Evolutionary conservation across 148 eudicot genomes (phyloP).

Genomic region (Fallopia convolvulus): DNA sequence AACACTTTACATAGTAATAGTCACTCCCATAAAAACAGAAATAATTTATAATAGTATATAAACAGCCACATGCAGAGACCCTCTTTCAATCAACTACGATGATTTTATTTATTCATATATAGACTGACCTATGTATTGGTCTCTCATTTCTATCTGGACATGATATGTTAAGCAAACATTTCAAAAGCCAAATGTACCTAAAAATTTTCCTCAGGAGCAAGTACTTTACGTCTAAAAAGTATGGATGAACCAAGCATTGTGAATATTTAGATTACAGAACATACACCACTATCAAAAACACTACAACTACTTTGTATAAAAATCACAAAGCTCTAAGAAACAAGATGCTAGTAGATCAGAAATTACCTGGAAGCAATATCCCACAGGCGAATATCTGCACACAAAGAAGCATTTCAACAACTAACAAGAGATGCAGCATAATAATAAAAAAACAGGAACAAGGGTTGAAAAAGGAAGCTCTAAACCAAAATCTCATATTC

Average conservation of each 20-base stretch:
- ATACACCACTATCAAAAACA: background rate
- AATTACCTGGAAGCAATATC: conserved; percentile 83
- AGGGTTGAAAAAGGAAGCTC: background rate
- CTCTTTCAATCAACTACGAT: background rate
- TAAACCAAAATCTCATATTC: background rate
- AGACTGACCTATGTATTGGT: background rate
- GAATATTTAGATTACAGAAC: background rate
- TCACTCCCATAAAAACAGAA: background rate
- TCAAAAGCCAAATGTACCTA: background rate
- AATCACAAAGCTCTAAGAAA: background rate
- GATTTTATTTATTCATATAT: background rate
- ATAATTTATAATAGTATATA: background rate
- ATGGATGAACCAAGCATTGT: background rate
- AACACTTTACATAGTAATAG: background rate
- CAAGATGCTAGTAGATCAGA: background rate
- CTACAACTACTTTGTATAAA: background rate
- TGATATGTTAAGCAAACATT: background rate
- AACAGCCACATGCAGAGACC: background rate
- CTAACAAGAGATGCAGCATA: background rate
- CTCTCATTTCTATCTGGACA: background rate
- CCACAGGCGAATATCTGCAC: conserved; percentile 94
- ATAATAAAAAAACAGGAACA: background rate
- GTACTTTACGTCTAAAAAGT: background rate
- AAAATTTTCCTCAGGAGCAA: background rate
- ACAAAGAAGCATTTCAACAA: background rate